Conservation (phyloP, 441 rosid species). For the Arabidopsis lyrata region DNA sequence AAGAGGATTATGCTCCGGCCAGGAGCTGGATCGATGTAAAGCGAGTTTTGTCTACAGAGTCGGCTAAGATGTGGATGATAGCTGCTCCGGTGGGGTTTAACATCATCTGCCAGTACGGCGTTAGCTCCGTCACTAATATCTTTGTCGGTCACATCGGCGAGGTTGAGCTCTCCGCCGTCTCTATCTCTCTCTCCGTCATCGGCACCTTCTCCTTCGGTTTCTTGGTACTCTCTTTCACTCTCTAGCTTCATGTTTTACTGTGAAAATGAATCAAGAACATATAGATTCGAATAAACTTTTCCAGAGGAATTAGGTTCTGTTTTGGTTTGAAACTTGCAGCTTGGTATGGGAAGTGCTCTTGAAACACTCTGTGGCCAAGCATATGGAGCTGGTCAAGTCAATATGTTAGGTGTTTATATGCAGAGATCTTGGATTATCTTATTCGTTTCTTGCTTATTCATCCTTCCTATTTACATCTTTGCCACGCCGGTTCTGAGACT, state of each 20-base stretch:
- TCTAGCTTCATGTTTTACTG: neutral
- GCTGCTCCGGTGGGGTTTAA: slow-evolving; percentile 68
- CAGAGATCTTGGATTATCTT: slow-evolving; percentile 85
- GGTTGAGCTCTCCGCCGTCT: slow-evolving; percentile 72
- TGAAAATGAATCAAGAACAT: neutral
- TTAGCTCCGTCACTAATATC: slow-evolving; percentile 61
- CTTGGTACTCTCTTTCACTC: slow-evolving; percentile 50
- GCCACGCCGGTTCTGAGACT: slow-evolving; percentile 68
- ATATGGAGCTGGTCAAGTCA: slow-evolving; percentile 79
- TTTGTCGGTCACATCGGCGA: slow-evolving; percentile 80
- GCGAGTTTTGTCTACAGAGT: slow-evolving; percentile 57
- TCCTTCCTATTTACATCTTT: slow-evolving; percentile 66
- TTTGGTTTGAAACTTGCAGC: slow-evolving; percentile 50
- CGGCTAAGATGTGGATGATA: slow-evolving; percentile 69
- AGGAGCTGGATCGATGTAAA: slow-evolving; percentile 52
- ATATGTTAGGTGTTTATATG: slow-evolving; percentile 80
- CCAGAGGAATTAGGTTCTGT: neutral
- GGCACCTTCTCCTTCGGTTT: slow-evolving; percentile 85
- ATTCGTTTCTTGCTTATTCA: slow-evolving; percentile 43
- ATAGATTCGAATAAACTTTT: neutral
- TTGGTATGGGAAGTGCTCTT: slow-evolving; percentile 93
- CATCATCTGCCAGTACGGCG: slow-evolving; percentile 63
- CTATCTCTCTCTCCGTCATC: slow-evolving; percentile 71
- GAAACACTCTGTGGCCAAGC: slow-evolving; percentile 96
- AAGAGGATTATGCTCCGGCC: slow-evolving; percentile 57